A percentile compares a stretch with the other conserved stretches of the same genome.
Conservation (phyloP, 148 eudicot species). For the Rhododendron mucronatum region DNA sequence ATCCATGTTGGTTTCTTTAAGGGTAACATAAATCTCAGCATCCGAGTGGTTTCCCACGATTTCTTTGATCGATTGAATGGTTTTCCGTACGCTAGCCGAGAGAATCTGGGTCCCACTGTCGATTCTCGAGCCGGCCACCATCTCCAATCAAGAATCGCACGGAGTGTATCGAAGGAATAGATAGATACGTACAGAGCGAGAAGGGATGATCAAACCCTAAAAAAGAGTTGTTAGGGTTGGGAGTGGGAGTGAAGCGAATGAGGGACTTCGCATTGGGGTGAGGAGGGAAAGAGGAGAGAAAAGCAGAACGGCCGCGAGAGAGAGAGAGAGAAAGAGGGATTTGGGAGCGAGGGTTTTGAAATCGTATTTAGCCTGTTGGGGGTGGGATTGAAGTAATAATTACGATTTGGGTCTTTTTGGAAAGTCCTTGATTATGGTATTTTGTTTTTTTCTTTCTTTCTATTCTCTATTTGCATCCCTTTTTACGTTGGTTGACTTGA, state of each 20-base stretch:
- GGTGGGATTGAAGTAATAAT: background rate
- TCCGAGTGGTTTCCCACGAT: constrained; percentile 69
- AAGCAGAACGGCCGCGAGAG: constrained; percentile 13
- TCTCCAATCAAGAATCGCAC: constrained; percentile 20
- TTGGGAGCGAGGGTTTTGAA: constrained; percentile 27
- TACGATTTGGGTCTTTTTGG: background rate
- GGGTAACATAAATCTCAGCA: constrained; percentile 62
- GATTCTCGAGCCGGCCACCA: constrained; percentile 38
- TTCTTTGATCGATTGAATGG: constrained; percentile 69
- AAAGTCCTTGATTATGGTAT: background rate
- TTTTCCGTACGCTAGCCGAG: constrained; percentile 40
- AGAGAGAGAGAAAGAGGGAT: background rate
- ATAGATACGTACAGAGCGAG: background rate
- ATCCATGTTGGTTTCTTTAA: constrained; percentile 72
- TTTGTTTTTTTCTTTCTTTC: background rate
- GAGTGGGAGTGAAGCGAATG: background rate
- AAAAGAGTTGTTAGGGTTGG: constrained; percentile 4
- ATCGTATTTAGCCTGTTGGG: background rate
- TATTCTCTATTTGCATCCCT: no score
- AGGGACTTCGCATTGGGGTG: background rate
- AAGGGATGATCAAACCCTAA: background rate
- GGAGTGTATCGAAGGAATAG: background rate
- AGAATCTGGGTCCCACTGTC: constrained; percentile 50
- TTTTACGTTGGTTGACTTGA: background rate
- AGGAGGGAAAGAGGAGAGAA: background rate